phyloP scores from a whole-genome alignment of 805 yeast species.

The Kodamaea jinghongensis region DNA sequence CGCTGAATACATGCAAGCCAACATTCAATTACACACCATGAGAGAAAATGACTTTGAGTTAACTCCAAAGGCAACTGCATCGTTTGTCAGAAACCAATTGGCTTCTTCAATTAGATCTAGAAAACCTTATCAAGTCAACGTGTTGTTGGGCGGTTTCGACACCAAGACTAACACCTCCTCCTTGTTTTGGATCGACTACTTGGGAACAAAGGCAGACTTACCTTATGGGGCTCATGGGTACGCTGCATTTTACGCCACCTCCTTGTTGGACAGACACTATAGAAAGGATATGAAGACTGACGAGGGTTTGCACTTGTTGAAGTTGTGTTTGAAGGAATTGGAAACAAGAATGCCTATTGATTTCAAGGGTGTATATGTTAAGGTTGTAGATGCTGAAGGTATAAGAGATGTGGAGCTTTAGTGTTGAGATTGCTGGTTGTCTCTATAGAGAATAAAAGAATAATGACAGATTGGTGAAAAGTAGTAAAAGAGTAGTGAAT shows the following conservation, averaged over 20 bases:
- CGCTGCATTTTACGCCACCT: slow-evolving; percentile 92
- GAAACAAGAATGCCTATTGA: slow-evolving; percentile 87
- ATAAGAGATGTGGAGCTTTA: slow-evolving; percentile 38
- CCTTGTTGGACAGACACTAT: slow-evolving; percentile 88
- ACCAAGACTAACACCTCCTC: slow-evolving; percentile 55
- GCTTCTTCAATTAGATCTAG: slow-evolving; percentile 84
- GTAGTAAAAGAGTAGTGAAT: too few species aligned
- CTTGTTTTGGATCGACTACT: slow-evolving; percentile 86
- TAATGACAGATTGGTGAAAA: too few species aligned
- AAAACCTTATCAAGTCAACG: slow-evolving; percentile 92
- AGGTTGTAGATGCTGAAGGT: slow-evolving; percentile 64
- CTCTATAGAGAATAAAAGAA: too few species aligned
- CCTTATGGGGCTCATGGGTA: slow-evolving; percentile 99
- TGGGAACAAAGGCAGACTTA: slow-evolving; percentile 85
- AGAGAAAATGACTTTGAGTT: slow-evolving; percentile 76
- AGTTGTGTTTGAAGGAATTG: slow-evolving; percentile 74
- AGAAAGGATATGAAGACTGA: slow-evolving; percentile 68
- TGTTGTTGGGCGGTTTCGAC: slow-evolving; percentile 85
- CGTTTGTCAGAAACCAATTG: slow-evolving; percentile 82
- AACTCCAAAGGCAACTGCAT: slow-evolving; percentile 81
- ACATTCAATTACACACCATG: slow-evolving; percentile 82
- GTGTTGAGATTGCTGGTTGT: neutral
- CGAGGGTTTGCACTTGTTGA: slow-evolving; percentile 75
- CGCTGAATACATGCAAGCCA: slow-evolving; percentile 92
- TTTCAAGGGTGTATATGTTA: slow-evolving; percentile 79